Conservation (phyloP, 2,329 filamentous ascomycete species). For the Lomentospora prolificans region DNA sequence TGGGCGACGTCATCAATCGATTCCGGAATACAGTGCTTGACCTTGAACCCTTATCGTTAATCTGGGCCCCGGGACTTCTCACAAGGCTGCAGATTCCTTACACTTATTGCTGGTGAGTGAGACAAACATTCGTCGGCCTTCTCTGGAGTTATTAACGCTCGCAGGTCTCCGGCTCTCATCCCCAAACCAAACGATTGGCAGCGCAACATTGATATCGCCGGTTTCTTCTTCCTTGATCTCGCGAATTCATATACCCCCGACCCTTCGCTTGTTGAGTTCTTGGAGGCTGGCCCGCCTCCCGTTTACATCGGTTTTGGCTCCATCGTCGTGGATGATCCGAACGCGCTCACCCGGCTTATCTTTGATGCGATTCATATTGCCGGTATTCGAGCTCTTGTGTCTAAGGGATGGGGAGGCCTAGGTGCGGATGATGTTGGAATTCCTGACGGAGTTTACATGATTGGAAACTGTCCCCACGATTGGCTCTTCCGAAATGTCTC, state of each 20-base stretch:
- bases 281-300: conserved; percentile 59
- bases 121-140: not conserved
- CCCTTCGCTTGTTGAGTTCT: conserved; percentile 54
- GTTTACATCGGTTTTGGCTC: conserved; percentile 79
- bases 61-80: conserved; percentile 75
- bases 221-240: conserved; percentile 66
- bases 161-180: conserved; percentile 61
- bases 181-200: conserved; percentile 72
- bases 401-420: conserved; percentile 81
- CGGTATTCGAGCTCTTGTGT: conserved; percentile 69
- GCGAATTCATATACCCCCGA: conserved; percentile 57
- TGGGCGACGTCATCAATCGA: conserved; percentile 84
- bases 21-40: conserved; percentile 69
- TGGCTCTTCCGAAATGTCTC: conserved; percentile 79
- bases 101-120: conserved; percentile 71
- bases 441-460: conserved; percentile 71
- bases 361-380: conserved; percentile 59
- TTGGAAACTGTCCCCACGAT: conserved; percentile 79
- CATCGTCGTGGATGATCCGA: conserved; percentile 70
- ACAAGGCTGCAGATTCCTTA: conserved; percentile 68
- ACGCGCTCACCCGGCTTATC: conserved; percentile 59
- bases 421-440: conserved; percentile 60
- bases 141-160: not conserved
- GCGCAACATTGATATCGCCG: conserved; percentile 59
- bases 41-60: conserved; percentile 65